phyloP scores from a whole-genome alignment of 1,284 basidiomycete species.

The Rhodotorula sp. region DNA sequence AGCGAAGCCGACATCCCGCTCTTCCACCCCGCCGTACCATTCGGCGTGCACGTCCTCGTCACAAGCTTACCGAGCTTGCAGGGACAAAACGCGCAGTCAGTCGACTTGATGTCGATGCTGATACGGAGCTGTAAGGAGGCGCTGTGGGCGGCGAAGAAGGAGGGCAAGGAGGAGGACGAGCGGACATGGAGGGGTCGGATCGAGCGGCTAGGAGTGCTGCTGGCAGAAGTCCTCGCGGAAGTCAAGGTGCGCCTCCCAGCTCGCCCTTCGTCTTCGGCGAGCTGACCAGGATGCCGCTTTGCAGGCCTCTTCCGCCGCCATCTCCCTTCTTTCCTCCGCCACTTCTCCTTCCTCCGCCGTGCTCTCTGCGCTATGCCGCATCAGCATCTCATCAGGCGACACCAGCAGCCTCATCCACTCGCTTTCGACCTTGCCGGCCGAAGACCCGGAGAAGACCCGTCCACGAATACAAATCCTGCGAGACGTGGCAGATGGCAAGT shows the following conservation, averaged over 20 bases:
- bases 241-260: constrained; percentile 58
- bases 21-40: constrained; percentile 64
- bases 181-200: constrained; percentile 76
- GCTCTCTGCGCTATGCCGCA: constrained; percentile 64
- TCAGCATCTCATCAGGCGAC: constrained; percentile 69
- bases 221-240: constrained; percentile 70
- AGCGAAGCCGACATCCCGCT: background rate
- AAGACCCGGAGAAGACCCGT: constrained; percentile 57
- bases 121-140: constrained; percentile 3
- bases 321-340: constrained; percentile 58
- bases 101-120: constrained; percentile 57
- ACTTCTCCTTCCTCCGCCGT: constrained; percentile 56
- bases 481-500: constrained; percentile 65
- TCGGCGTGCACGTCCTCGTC: constrained; percentile 72
- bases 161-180: constrained; percentile 48
- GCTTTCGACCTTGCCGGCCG: constrained; percentile 56
- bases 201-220: constrained; percentile 64
- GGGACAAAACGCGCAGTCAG: constrained; percentile 66
- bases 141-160: constrained; percentile 41
- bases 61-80: constrained; percentile 47
- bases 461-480: constrained; percentile 56
- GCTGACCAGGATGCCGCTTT: constrained; percentile 49
- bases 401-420: constrained; percentile 51
- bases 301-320: constrained; percentile 50
- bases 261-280: background rate